phyloP scores from a whole-genome alignment of 768 basidiomycete genomes.

The Pholiota conissans region DNA sequence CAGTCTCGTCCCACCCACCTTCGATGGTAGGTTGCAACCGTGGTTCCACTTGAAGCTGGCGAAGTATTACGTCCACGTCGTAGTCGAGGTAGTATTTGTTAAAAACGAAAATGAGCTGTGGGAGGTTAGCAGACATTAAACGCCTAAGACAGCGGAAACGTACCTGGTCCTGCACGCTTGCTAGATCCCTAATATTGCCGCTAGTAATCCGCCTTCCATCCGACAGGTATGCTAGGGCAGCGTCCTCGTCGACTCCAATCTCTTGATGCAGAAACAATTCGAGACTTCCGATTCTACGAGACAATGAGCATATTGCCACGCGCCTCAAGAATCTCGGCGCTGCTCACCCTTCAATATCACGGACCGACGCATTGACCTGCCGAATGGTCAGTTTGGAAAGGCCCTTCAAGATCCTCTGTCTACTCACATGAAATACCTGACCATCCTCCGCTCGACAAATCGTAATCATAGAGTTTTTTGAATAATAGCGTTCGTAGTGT shows the following conservation, averaged over 20 bases:
- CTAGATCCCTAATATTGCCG: slow-evolving; percentile 75
- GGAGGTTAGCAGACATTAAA: not conserved
- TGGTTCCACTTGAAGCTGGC: slow-evolving; percentile 60
- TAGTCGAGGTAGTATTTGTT: slow-evolving; percentile 80
- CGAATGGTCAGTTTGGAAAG: not conserved
- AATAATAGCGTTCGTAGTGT: not conserved
- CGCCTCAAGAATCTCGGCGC: slow-evolving; percentile 9
- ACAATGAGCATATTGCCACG: slow-evolving; percentile 8
- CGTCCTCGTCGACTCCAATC: slow-evolving; percentile 68
- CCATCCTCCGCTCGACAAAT: slow-evolving; percentile 69
- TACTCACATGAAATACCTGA: slow-evolving; percentile 55
- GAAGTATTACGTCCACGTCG: slow-evolving; percentile 63
- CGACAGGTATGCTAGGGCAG: slow-evolving; percentile 74
- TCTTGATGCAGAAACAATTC: slow-evolving; percentile 72
- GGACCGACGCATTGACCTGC: slow-evolving; percentile 62
- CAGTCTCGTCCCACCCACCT: slow-evolving; percentile 39
- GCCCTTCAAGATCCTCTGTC: too few relatives aligned
- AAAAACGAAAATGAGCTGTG: slow-evolving; percentile 75
- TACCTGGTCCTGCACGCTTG: slow-evolving; percentile 75
- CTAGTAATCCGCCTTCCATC: slow-evolving; percentile 74
- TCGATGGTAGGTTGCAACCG: slow-evolving; percentile 70
- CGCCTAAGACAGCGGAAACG: slow-evolving; percentile 15
- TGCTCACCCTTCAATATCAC: slow-evolving; percentile 75
- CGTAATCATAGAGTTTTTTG: slow-evolving; percentile 46
- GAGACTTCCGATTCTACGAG: slow-evolving; percentile 60